Evolutionary conservation across 306 rosid genomes (phyloP).

Genomic region (Trifolium repens): DNA sequence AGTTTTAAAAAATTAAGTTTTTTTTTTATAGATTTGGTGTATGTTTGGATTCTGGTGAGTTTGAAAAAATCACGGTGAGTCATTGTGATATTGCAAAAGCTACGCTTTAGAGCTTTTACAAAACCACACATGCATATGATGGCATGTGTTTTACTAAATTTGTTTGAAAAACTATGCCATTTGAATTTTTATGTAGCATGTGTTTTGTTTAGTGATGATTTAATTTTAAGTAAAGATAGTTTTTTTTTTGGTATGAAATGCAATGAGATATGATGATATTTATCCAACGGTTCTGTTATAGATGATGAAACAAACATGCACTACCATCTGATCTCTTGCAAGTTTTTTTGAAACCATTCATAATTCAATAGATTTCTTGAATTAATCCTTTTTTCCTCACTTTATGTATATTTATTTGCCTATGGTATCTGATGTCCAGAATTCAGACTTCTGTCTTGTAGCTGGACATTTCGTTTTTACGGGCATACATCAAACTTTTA

Average conservation of each 20-base stretch:
- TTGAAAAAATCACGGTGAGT: too few species aligned
- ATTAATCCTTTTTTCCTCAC: not conserved
- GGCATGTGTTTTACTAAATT: too few species aligned
- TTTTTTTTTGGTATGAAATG: not conserved
- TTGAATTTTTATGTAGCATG: not conserved
- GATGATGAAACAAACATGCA: slow-evolving; percentile 84
- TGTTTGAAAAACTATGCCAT: not conserved
- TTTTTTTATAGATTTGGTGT: not conserved
- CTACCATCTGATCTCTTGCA: slow-evolving; percentile 80
- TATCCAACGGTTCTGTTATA: slow-evolving; percentile 62
- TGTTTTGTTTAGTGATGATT: not conserved
- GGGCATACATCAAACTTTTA: slow-evolving; percentile 56
- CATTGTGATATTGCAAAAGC: too few species aligned
- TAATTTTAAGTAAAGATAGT: not conserved
- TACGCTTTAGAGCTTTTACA: too few species aligned
- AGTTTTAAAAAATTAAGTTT: not conserved
- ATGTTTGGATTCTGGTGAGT: too few species aligned
- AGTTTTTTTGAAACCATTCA: not conserved
- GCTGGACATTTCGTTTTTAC: slow-evolving; percentile 60
- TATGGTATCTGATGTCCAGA: slow-evolving; percentile 79
- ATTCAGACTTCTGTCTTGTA: slow-evolving; percentile 42
- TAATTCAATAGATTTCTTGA: not conserved
- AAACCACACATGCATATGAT: too few species aligned
- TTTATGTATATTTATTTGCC: slow-evolving; percentile 40
- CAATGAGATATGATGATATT: slow-evolving; percentile 63